Base-by-base conservation (phyloP, 768 basidiomycete species). In the Naganishia vishniacii region DNA sequence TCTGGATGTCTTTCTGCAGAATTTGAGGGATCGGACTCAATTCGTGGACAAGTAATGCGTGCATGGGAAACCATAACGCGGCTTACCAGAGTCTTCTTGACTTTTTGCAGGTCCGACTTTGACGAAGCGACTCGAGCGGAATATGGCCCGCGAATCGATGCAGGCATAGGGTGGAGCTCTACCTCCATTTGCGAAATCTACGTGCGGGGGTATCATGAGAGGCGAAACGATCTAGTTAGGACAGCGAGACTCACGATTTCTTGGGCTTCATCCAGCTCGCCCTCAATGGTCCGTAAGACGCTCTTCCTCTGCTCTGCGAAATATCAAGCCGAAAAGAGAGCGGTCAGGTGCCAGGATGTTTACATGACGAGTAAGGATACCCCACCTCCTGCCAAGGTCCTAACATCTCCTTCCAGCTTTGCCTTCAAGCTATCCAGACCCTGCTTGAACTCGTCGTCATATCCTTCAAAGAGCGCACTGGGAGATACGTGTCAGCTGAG, bases 171-270 rank as follows among this genome's bases (percentile, higher is more conserved):
- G 71, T 92, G 91, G 7, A 94, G 86, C 80, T 99, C 95, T 64
- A 99, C 88, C 80, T 97, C 94, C 94, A 99, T 95, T 83, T 99
- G 95, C 48, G 91, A 91, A 69, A 97, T 84, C 94, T 98, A 3
- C 12, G 4, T n/a, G 45, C 13, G n/a, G 3, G 32, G 45, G 4
- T 15, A 31, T 13, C 31, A 13, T 18, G 29, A 25, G 40, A 18
- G 31, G 37, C 4, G 47, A 23, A 26, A 49, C 8, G 42, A 25
- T n/a, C n/a, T n/a, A n/a, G n/a, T n/a, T n/a, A n/a, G 23, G 6
- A 11, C 31, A 29, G n/a, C 28, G 16, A 37, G 9, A 72, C 84
- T 49, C 71, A 88, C 93, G 84, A 97, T 91, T 81, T 98, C 95
- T 70, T 95, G 93, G 0, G 93, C 94, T 78, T 99, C 95, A 75